Evolutionary conservation across 1,284 basidiomycete genomes (phyloP).

Genomic region (Melampsora larici-populina): DNA sequence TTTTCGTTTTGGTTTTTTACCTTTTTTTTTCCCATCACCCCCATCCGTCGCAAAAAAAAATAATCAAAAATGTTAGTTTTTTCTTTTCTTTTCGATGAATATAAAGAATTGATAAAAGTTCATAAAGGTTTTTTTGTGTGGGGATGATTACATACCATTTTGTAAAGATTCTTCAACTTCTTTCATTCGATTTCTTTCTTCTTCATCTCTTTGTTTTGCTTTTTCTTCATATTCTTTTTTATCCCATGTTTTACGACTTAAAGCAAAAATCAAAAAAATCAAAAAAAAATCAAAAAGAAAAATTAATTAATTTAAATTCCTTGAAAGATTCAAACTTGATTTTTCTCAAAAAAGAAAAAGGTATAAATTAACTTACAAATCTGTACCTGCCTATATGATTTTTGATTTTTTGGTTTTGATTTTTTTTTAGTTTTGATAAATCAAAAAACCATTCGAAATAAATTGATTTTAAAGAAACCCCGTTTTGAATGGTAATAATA

Average conservation of each 20-base stretch:
- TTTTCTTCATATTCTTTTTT: constrained; percentile 49
- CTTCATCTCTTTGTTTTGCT: constrained; percentile 49
- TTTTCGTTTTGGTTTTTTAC: constrained; percentile 68
- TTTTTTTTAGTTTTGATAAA: too few relatives aligned
- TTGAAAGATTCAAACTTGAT: background rate
- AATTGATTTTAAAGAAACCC: too few relatives aligned
- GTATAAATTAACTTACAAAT: constrained; percentile 8
- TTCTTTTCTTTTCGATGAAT: constrained; percentile 36
- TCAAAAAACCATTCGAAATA: too few relatives aligned
- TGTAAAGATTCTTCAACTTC: constrained; percentile 45
- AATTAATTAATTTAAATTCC: background rate
- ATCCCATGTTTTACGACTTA: constrained; percentile 48
- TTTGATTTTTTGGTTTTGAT: too few relatives aligned
- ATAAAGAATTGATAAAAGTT: background rate
- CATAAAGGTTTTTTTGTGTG: too few relatives aligned
- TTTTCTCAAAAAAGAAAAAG: background rate
- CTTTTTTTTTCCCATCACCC: too few relatives aligned
- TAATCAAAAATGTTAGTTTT: background rate
- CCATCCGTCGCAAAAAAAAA: constrained; percentile 10
- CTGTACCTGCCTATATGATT: constrained; percentile 26
- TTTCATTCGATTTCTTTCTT: constrained; percentile 46
- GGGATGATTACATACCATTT: too few relatives aligned
- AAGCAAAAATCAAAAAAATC: background rate
- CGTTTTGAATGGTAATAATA: too few relatives aligned
- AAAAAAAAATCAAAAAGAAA: too few relatives aligned